Conservation (phyloP, 495 filamentous ascomycete species). For the Penicillium salamii region DNA sequence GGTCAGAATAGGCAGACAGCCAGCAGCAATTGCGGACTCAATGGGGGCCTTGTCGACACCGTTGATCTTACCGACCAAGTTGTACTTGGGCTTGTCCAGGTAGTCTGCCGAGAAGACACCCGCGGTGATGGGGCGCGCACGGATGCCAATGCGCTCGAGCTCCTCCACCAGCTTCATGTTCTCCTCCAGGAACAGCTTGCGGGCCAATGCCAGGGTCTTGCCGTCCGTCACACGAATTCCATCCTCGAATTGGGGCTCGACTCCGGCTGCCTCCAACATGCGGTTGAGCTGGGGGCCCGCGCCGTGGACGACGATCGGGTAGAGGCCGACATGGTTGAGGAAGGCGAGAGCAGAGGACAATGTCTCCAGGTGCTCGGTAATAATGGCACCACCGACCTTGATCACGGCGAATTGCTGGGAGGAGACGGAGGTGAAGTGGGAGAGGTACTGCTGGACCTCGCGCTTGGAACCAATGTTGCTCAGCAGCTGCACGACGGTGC, state of each 20-base stretch:
- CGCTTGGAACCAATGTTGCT: slow-evolving; percentile 97
- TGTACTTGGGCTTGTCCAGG: slow-evolving; percentile 90
- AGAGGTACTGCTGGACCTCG: slow-evolving; percentile 97
- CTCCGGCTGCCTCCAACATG: slow-evolving; percentile 84
- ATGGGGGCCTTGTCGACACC: slow-evolving; percentile 89
- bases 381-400: slow-evolving; percentile 96
- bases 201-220: slow-evolving; percentile 86
- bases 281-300: slow-evolving; percentile 96
- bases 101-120: slow-evolving; percentile 96
- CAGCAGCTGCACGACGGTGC: slow-evolving; percentile 88
- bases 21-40: slow-evolving; percentile 85
- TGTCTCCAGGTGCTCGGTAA: slow-evolving; percentile 90
- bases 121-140: slow-evolving; percentile 85
- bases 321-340: slow-evolving; percentile 93
- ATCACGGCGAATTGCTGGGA: slow-evolving; percentile 98
- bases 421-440: slow-evolving; percentile 95
- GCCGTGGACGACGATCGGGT: slow-evolving; percentile 94
- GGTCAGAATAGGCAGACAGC: slow-evolving; percentile 90
- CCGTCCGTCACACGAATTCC: slow-evolving; percentile 95
- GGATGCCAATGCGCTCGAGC: slow-evolving; percentile 85
- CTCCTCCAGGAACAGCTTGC: slow-evolving; percentile 91
- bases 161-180: slow-evolving; percentile 94
- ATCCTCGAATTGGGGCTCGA: slow-evolving; percentile 95
- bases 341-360: slow-evolving; percentile 86
- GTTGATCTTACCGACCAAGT: slow-evolving; percentile 93